phyloP scores from a whole-genome alignment of 1,139 yeast species.

The Taiozyma sp. region DNA sequence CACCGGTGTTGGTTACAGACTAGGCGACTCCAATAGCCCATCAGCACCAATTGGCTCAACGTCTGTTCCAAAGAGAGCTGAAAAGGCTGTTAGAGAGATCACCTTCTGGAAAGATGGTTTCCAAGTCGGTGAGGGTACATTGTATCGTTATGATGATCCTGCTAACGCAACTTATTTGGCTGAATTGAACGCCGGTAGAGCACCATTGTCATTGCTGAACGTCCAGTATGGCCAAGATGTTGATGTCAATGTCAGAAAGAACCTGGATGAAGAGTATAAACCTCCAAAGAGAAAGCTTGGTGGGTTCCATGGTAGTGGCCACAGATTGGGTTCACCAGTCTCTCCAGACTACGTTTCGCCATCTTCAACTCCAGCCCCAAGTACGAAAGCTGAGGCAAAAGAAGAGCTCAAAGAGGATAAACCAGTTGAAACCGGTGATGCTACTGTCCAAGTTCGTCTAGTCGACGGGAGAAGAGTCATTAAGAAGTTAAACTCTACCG shows the following conservation, averaged over 20 bases:
- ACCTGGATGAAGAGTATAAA: slow-evolving; percentile 73
- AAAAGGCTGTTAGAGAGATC: slow-evolving; percentile 64
- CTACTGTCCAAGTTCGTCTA: slow-evolving; percentile 77
- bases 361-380: slow-evolving; percentile 10
- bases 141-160: slow-evolving; percentile 89
- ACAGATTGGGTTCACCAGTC: slow-evolving; percentile 84
- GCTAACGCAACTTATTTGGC: slow-evolving; percentile 69
- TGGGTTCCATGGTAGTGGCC: slow-evolving; percentile 84
- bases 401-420: slow-evolving; percentile 21
- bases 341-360: slow-evolving; percentile 51
- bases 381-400: slow-evolving; percentile 15
- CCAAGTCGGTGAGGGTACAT: slow-evolving; percentile 85
- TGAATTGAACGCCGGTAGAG: slow-evolving; percentile 86
- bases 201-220: slow-evolving; percentile 80
- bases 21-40: slow-evolving; percentile 62
- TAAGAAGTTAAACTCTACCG: slow-evolving; percentile 60
- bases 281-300: slow-evolving; percentile 67
- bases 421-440: slow-evolving; percentile 49
- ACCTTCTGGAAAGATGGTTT: slow-evolving; percentile 98
- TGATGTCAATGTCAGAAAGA: slow-evolving; percentile 83
- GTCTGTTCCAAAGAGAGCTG: slow-evolving; percentile 34
- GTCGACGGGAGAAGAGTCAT: slow-evolving; percentile 76
- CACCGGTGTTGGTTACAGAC: slow-evolving; percentile 73
- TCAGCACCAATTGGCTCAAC: slow-evolving; percentile 30
- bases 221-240: slow-evolving; percentile 92